These are phyloP conservation scores for Rhodocollybia butyracea DNA, from an alignment of 768 basidiomycete genomes.

Conservation along the genomic window DNA sequence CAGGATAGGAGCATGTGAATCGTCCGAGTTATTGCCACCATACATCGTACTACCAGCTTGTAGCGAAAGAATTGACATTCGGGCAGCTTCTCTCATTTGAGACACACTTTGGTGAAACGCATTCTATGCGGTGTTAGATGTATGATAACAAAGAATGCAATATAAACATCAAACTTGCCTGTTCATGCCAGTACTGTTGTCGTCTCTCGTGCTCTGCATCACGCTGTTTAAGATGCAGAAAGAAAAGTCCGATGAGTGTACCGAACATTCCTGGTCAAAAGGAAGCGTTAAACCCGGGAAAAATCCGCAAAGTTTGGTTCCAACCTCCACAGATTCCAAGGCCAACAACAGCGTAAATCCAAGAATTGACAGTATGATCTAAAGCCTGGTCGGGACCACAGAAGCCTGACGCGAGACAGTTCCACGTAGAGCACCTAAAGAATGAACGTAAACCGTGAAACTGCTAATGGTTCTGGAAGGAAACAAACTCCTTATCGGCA, in stretches of 20 bases:
- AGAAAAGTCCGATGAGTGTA: conserved; percentile 64
- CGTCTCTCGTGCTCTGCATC: conserved; percentile 79
- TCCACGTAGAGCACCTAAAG: conserved; percentile 69
- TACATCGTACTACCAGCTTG: conserved; percentile 49
- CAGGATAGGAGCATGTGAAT: conserved; percentile 52
- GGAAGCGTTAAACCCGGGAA: neutral
- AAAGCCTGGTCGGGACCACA: conserved; percentile 62
- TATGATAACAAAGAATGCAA: neutral
- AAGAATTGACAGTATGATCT: conserved; percentile 59
- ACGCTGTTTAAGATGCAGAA: conserved; percentile 69
- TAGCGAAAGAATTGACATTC: conserved; percentile 60
- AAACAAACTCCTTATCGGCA: conserved; percentile 63
- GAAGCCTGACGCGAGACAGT: conserved; percentile 58
- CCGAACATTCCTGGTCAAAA: conserved; percentile 62
- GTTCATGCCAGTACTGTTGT: conserved; percentile 87
- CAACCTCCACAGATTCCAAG: conserved; percentile 71
- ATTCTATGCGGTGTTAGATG: conserved; percentile 39
- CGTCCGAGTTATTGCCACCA: conserved; percentile 50
- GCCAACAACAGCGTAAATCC: conserved; percentile 72
- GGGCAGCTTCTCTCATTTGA: conserved; percentile 75
- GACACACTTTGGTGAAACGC: conserved; percentile 78
- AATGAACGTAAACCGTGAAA: neutral
- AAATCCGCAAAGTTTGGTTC: conserved; percentile 13
- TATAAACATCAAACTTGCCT: conserved; percentile 44
- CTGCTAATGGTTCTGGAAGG: conserved; percentile 6